A percentile compares a stretch with the other conserved stretches of the same genome.
Evolutionary conservation across 2,329 filamentous ascomycete species (phyloP).

Genomic region (Huntiella bhutanensis): DNA sequence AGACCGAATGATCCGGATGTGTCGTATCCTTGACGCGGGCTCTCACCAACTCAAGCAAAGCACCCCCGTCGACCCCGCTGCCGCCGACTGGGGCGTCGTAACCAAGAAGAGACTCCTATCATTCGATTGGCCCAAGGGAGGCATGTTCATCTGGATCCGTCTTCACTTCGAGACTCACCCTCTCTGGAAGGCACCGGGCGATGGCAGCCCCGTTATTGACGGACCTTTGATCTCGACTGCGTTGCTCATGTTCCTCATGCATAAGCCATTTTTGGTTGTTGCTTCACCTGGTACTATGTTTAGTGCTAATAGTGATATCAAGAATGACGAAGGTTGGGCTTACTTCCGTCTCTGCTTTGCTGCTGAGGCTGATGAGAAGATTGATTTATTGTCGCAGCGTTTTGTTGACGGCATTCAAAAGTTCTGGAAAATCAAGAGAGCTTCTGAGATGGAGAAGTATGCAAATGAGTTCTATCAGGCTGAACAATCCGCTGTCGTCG

Average conservation of each 20-base stretch:
- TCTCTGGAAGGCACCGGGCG: slow-evolving; percentile 28
- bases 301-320: slow-evolving; percentile 42
- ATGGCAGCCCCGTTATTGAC: slow-evolving; percentile 25
- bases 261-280: slow-evolving; percentile 49
- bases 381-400: slow-evolving; percentile 40
- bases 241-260: slow-evolving; percentile 53
- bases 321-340: slow-evolving; percentile 41
- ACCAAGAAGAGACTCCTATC: slow-evolving; percentile 55
- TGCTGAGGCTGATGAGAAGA: slow-evolving; percentile 53
- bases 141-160: slow-evolving; percentile 82
- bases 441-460: slow-evolving; percentile 45
- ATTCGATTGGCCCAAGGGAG: slow-evolving; percentile 64
- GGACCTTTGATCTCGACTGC: slow-evolving; percentile 40
- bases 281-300: slow-evolving; percentile 58
- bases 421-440: slow-evolving; percentile 61
- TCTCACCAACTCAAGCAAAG: slow-evolving; percentile 44
- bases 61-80: slow-evolving; percentile 23
- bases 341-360: slow-evolving; percentile 73
- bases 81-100: slow-evolving; percentile 54
- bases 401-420: slow-evolving; percentile 49
- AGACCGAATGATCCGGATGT: slow-evolving; percentile 67
- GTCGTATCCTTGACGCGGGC: slow-evolving; percentile 48
- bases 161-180: slow-evolving; percentile 57
- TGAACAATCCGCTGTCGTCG: slow-evolving; percentile 3
- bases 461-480: slow-evolving; percentile 19